phyloP scores from a whole-genome alignment of 1,139 yeast species.

The Nadsonia starkeyi-henricii region DNA sequence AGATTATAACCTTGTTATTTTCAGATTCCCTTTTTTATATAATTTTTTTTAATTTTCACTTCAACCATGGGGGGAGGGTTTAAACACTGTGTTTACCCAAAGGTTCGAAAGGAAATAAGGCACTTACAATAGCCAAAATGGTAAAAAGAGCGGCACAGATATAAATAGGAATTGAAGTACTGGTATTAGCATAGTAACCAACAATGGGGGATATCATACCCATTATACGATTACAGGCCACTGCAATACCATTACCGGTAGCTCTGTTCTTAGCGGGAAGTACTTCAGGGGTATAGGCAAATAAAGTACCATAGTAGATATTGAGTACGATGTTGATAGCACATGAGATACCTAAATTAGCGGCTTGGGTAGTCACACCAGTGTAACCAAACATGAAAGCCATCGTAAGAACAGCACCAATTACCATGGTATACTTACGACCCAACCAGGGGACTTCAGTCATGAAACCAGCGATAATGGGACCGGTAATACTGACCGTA shows the following conservation, averaged over 20 bases:
- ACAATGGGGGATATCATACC: conserved; percentile 40
- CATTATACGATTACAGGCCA: conserved; percentile 36
- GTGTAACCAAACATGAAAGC: conserved; percentile 45
- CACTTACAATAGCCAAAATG: conserved; percentile 7
- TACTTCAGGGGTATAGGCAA: conserved; percentile 47
- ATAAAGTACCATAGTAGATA: conserved; percentile 40
- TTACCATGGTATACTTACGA: conserved; percentile 39
- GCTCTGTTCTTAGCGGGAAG: conserved; percentile 42
- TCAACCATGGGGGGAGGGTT: conserved; percentile 29
- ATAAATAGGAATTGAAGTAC: conserved; percentile 39
- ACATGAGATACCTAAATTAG: conserved; percentile 39
- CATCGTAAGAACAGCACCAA: conserved; percentile 41
- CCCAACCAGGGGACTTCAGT: conserved; percentile 32
- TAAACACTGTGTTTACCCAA: neutral
- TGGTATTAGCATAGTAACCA: conserved; percentile 32
- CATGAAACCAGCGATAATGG: neutral
- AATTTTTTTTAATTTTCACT: no score
- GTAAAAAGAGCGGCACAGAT: conserved; percentile 44
- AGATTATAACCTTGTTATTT: no score
- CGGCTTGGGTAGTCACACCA: conserved; percentile 34
- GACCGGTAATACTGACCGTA: conserved; percentile 39
- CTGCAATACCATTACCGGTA: conserved; percentile 39
- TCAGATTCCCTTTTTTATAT: no score
- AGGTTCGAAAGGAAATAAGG: neutral
- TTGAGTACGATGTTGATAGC: conserved; percentile 37